phyloP scores from a whole-genome alignment of 768 basidiomycete species.

The Xanthoconium stramineum region DNA sequence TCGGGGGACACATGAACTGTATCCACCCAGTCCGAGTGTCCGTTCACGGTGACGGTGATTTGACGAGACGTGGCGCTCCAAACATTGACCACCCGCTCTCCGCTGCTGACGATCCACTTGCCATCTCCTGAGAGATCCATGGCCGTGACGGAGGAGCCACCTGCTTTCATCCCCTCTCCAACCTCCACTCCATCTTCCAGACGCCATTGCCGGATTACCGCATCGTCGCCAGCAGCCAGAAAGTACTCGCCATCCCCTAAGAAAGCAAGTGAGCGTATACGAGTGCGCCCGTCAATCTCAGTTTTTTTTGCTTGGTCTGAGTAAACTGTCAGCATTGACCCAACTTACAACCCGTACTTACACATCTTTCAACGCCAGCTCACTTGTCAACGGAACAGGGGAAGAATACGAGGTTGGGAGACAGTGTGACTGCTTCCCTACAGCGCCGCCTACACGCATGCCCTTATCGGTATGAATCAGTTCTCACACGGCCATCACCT shows the following conservation, averaged over 20 bases:
- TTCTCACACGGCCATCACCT: too few species aligned
- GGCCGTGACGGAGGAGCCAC: neutral
- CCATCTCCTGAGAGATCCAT: constrained; percentile 1
- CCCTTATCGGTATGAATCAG: too few species aligned
- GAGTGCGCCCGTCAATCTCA: neutral
- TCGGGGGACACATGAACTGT: constrained; percentile 3
- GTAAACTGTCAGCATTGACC: neutral
- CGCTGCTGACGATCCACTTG: neutral
- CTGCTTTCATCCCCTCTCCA: neutral
- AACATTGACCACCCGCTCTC: neutral
- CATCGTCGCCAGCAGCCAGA: neutral
- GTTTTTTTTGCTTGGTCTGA: neutral
- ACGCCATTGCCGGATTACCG: constrained; percentile 2
- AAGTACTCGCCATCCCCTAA: neutral
- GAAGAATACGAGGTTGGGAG: too few species aligned
- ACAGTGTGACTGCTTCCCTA: too few species aligned
- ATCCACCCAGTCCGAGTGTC: neutral
- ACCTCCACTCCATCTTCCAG: neutral
- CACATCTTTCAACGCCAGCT: too few species aligned
- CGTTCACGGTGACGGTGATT: neutral
- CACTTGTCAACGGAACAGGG: too few species aligned
- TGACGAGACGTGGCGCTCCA: neutral
- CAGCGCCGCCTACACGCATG: too few species aligned
- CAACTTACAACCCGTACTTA: too few species aligned
- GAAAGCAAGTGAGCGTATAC: neutral